Base-by-base conservation (phyloP, 176 grass and related monocot genomes). In the Stipa capillata region DNA sequence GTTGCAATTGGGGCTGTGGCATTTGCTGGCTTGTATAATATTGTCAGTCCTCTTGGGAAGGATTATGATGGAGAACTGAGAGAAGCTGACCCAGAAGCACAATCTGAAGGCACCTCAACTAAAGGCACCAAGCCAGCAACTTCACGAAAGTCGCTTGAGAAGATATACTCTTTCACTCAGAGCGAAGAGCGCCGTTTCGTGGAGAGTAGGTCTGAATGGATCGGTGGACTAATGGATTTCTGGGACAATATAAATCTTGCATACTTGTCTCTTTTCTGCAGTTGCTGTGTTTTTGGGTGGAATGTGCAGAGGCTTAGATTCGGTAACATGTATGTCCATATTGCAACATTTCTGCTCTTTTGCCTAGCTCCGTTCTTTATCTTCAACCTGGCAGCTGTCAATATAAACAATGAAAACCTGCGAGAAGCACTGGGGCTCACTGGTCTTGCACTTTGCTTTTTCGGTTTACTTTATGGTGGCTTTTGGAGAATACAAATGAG, bases 401-500 rank as follows among this genome's bases (percentile, higher is more conserved):
- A 93, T 10, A 91, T 98, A 54, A 63, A 94, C 82, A 84, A 93
- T 1, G 88, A 74, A 42, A 82, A 54, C 32, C 76, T 94, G 51
- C 69, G 84, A 15, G 66, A 57, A 21, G 81, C 72, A 41, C 61
- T 94, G 27, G 92, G 83, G 36, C 61, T 94, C 35, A 88, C 92
- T 20, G 96, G 96, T 17, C 39, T 94, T 0, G 65, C 90, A 25
- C 89, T 98, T 16, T 98, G 90, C 36, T 86, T 89, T 48, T 82
- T 92, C 0, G 96, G 96, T 33, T 25, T 98, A 28, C 47, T 98
- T 17, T 98, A 98, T 69, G 96, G 96, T 25, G 96, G 96, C n/a
- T 94, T 91, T 48, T 98, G 96, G 96, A 94, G 96, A 81, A 94
- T 98, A 53, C 96, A 93, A 41, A 93, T 98, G 96, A 84, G 96